Evolutionary conservation across 768 basidiomycete species (phyloP).

Genomic region (Pluteus cervinus): DNA sequence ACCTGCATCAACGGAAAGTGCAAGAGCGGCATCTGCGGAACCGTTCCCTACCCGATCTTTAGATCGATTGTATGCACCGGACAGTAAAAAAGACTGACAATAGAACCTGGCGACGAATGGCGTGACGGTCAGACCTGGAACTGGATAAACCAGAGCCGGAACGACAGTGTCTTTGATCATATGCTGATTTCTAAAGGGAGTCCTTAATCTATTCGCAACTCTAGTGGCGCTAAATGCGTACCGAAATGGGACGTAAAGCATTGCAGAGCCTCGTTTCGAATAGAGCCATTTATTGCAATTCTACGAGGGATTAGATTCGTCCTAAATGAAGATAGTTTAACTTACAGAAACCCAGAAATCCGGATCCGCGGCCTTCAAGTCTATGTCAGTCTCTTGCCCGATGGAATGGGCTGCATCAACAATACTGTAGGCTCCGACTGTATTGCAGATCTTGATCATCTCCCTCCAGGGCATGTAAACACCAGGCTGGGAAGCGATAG

Average conservation of each 20-base stretch:
- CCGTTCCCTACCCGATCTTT: conserved; percentile 47
- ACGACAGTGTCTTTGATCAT: conserved; percentile 56
- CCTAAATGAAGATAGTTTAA: too few species aligned
- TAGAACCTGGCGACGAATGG: too few species aligned
- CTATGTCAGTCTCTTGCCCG: conserved; percentile 65
- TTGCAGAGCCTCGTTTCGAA: conserved; percentile 58
- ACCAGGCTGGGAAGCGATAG: conserved; percentile 60
- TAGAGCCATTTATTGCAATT: conserved; percentile 82
- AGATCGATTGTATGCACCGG: too few species aligned
- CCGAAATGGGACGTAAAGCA: conserved; percentile 69
- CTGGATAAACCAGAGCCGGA: too few species aligned
- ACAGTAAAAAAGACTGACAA: too few species aligned
- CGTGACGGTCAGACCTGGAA: too few species aligned
- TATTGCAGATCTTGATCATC: conserved; percentile 57
- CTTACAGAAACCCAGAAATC: conserved; percentile 79
- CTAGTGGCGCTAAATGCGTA: too few species aligned
- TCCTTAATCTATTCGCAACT: too few species aligned
- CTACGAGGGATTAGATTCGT: conserved; percentile 22
- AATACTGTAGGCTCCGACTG: conserved; percentile 59
- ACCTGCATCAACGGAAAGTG: conserved; percentile 47
- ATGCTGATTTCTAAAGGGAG: conserved; percentile 63
- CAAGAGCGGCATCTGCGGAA: conserved; percentile 50
- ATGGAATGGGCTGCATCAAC: conserved; percentile 81
- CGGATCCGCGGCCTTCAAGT: conserved; percentile 49
- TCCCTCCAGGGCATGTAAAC: conserved; percentile 72